Conservation (phyloP, 768 basidiomycete genomes). For the Coprinopsis strossmayeri region DNA sequence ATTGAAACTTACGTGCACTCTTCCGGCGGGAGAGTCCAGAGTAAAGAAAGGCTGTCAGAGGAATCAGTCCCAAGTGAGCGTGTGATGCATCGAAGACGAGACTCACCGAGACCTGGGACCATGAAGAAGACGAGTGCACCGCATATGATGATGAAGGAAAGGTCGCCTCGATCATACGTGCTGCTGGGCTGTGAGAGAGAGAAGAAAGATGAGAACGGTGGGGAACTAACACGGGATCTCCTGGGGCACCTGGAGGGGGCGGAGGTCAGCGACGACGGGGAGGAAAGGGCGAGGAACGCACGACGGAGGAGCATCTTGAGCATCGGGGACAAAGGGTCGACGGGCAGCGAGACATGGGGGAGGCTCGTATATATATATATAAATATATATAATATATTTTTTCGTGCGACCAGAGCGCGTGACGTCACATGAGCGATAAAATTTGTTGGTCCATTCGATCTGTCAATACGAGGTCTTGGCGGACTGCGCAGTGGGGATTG, state of each 20-base stretch:
- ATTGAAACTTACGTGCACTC: constrained; percentile 36
- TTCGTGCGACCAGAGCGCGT: not conserved
- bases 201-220: not conserved
- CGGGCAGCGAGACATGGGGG: not conserved
- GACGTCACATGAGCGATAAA: constrained; percentile 3
- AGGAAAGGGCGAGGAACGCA: not conserved
- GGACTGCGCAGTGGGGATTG: too few relatives aligned
- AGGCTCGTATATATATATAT: not conserved
- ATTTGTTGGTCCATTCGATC: too few relatives aligned
- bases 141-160: constrained; percentile 62
- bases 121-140: constrained; percentile 72
- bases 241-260: not conserved
- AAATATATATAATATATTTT: not conserved
- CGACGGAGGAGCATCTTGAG: not conserved
- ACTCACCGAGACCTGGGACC: constrained; percentile 65
- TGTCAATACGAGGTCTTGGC: too few relatives aligned
- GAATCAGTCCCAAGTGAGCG: constrained; percentile 5
- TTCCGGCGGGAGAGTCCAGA: constrained; percentile 69
- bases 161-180: constrained; percentile 59
- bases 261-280: not conserved
- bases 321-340: not conserved
- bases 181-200: constrained; percentile 1
- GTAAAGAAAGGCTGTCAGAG: constrained; percentile 56
- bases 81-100: too few relatives aligned
- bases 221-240: constrained; percentile 9